Conservation (phyloP, 441 rosid species). For the Aleurites moluccanus region DNA sequence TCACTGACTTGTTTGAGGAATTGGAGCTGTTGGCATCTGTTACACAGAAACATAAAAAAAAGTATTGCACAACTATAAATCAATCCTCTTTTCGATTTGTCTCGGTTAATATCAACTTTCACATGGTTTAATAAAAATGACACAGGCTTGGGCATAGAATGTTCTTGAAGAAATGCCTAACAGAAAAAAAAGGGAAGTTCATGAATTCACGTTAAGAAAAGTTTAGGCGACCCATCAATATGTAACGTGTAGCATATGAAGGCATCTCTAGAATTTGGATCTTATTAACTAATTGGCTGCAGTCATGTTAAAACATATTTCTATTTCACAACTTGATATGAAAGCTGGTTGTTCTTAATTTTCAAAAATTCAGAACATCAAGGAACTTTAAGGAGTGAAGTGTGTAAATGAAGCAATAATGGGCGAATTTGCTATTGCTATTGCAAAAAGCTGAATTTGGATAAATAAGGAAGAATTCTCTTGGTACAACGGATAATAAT, state of each 20-base stretch:
- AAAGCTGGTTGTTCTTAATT: background rate
- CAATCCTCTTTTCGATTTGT: too few relatives aligned
- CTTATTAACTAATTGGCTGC: conserved; percentile 42
- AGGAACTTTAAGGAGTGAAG: background rate
- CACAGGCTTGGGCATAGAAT: background rate
- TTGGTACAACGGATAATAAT: too few relatives aligned
- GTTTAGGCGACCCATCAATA: conserved; percentile 38
- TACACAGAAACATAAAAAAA: background rate
- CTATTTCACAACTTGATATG: background rate
- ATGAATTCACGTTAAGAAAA: conserved; percentile 39
- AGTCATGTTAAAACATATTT: conserved; percentile 52
- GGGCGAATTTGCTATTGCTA: too few relatives aligned
- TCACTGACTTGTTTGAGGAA: conserved; percentile 43
- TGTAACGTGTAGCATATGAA: conserved; percentile 48
- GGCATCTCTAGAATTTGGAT: conserved; percentile 30
- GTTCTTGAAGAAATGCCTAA: conserved; percentile 20
- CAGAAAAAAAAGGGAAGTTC: background rate
- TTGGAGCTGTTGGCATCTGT: conserved; percentile 32
- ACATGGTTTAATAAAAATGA: too few relatives aligned
- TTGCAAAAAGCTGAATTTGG: too few relatives aligned
- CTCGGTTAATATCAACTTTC: too few relatives aligned
- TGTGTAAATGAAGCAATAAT: too few relatives aligned
- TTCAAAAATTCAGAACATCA: background rate
- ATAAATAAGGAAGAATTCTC: too few relatives aligned
- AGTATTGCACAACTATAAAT: too few relatives aligned